phyloP scores from a whole-genome alignment of 2,329 filamentous ascomycete species.

The Elsinoe australis region DNA sequence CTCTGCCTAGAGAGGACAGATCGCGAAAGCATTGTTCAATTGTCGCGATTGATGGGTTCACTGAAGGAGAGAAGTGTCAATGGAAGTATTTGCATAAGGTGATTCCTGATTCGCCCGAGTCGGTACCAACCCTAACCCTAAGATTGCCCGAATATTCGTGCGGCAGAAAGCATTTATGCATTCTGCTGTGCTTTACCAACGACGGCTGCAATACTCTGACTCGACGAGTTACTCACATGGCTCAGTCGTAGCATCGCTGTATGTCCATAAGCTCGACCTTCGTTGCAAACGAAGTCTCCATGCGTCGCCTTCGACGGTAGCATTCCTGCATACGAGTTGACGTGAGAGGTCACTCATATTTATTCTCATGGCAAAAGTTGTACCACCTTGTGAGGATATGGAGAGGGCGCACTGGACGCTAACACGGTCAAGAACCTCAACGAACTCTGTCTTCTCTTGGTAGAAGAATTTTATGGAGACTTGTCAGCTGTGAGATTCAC shows the following conservation, averaged over 20 bases:
- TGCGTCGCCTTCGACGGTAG: constrained; percentile 28
- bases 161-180: no score
- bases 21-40: constrained; percentile 55
- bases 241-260: not conserved
- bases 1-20: constrained; percentile 57
- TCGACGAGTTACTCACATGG: not conserved
- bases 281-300: constrained; percentile 19
- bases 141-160: no score
- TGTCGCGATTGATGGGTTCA: constrained; percentile 22
- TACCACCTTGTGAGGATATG: not conserved
- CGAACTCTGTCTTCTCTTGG: constrained; percentile 83
- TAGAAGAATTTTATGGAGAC: constrained; percentile 84
- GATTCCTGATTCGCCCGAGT: no score
- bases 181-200: no score
- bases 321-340: constrained; percentile 25
- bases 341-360: constrained; percentile 34
- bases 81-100: no score
- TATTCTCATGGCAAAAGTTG: constrained; percentile 21
- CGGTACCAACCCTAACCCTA: no score
- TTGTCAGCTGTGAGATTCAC: constrained; percentile 68
- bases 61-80: constrained; percentile 19
- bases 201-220: no score
- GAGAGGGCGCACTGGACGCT: not conserved
- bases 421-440: constrained; percentile 53
- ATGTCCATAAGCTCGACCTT: not conserved